phyloP scores from a whole-genome alignment of 176 grass and related monocot species.

The Hordeum vulgare region DNA sequence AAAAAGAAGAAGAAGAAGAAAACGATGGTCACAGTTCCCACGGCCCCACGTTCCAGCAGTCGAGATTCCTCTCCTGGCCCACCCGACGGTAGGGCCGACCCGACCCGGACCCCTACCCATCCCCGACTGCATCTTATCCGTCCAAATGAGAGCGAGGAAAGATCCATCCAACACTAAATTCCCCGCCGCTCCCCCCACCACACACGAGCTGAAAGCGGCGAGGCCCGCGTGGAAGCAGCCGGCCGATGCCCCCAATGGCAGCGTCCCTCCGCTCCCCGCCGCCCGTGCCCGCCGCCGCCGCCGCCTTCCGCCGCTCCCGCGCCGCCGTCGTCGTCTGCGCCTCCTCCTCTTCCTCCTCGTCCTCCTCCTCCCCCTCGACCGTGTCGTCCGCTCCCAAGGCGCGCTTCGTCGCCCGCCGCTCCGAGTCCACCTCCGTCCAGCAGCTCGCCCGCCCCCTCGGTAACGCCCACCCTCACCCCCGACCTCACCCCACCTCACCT shows the following conservation, averaged over 20 bases:
- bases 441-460: slow-evolving; percentile 74
- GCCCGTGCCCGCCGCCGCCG: background rate
- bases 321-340: slow-evolving; percentile 10
- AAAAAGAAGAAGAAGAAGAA: too few relatives aligned
- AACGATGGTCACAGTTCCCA: background rate
- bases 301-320: background rate
- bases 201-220: background rate
- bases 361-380: slow-evolving; percentile 15
- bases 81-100: background rate
- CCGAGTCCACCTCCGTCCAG: slow-evolving; percentile 62
- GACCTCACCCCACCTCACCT: background rate
- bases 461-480: background rate
- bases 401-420: slow-evolving; percentile 70
- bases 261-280: slow-evolving; percentile 38
- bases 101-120: background rate
- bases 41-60: background rate
- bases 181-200: background rate
- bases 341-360: slow-evolving; percentile 7
- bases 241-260: slow-evolving; percentile 23
- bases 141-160: background rate
- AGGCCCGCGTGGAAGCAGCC: slow-evolving; percentile 2
- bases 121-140: background rate
- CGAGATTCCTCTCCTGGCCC: background rate
- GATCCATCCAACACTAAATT: background rate
- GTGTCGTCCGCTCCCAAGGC: slow-evolving; percentile 71